Evolutionary conservation across 2,329 filamentous ascomycete genomes (phyloP).

Genomic region (Hypoxylon sp.): DNA sequence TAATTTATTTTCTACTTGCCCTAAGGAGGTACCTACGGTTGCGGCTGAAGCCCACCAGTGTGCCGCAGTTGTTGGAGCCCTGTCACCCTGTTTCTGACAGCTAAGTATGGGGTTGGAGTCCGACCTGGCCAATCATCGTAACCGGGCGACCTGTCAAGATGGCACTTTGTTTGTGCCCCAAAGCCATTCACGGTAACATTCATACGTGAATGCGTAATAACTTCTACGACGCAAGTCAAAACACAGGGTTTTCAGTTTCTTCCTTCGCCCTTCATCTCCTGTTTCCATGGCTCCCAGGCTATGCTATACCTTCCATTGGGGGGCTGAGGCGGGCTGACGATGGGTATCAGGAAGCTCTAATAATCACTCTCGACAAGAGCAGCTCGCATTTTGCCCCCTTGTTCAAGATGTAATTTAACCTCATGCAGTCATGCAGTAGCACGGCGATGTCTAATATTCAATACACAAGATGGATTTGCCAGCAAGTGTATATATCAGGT

Average conservation of each 20-base stretch:
- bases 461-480: not conserved
- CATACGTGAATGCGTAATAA: not conserved
- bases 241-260: slow-evolving; percentile 22
- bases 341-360: slow-evolving; percentile 9
- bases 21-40: not conserved
- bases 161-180: not conserved
- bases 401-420: not conserved
- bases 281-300: not conserved
- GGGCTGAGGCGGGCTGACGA: slow-evolving; percentile 16
- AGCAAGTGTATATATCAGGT: slow-evolving; percentile 19
- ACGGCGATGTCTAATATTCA: not conserved
- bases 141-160: not conserved
- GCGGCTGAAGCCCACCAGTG: not conserved
- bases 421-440: slow-evolving; percentile 2
- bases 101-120: slow-evolving; percentile 23
- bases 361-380: not conserved
- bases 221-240: not conserved
- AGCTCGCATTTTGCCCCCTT: slow-evolving; percentile 29
- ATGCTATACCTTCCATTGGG: slow-evolving; percentile 8
- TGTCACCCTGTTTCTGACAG: not conserved
- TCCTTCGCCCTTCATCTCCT: slow-evolving; percentile 13
- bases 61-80: not conserved
- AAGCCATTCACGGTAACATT: not conserved
- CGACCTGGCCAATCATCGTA: slow-evolving; percentile 37
- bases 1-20: not conserved